These are phyloP conservation scores for Coemansia sp. DNA, from an alignment of 192 early-diverging fungal genomes.

Conservation along the genomic window DNA sequence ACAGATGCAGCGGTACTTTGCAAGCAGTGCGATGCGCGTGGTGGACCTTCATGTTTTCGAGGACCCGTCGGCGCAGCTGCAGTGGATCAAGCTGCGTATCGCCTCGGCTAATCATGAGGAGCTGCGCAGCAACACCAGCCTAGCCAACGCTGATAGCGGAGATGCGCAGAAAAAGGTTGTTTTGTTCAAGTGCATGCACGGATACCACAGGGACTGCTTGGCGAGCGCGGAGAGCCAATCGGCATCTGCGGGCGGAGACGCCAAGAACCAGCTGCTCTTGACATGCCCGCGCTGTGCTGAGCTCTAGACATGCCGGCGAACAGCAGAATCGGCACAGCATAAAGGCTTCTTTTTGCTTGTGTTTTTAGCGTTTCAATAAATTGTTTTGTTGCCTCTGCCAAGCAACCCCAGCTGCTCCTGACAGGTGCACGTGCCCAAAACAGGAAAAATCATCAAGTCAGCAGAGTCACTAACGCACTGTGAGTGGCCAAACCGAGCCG, in stretches of 20 bases:
- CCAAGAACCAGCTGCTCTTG: slow-evolving; percentile 10
- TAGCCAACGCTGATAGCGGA: slow-evolving; percentile 3
- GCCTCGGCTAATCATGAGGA: slow-evolving; percentile 26
- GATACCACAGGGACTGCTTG: slow-evolving; percentile 38
- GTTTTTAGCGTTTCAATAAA: no score
- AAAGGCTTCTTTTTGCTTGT: neutral
- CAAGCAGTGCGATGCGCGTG: slow-evolving; percentile 34
- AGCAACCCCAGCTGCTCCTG: neutral
- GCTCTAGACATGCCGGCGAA: neutral
- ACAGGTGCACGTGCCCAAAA: neutral
- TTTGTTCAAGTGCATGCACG: slow-evolving; percentile 51
- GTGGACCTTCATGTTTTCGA: slow-evolving; percentile 55
- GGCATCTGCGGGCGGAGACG: neutral
- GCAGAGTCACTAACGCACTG: neutral
- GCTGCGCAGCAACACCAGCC: slow-evolving; percentile 11
- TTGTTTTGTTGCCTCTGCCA: neutral
- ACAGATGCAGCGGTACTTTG: slow-evolving; percentile 43
- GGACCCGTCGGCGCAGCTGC: slow-evolving; percentile 46
- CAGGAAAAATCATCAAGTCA: neutral
- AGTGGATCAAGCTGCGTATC: slow-evolving; percentile 54
- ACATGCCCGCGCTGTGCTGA: slow-evolving; percentile 25
- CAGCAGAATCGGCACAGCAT: no score
- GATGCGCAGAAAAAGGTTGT: slow-evolving; percentile 17
- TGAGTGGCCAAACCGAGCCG: slow-evolving; percentile 5
- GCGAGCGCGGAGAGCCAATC: neutral